Percentiles rank a stretch among this genome's conserved stretches.
These are phyloP conservation scores for Rasamsonia emersonii DNA, from an alignment of 2,329 filamentous ascomycete genomes.

Conservation along the genomic window DNA sequence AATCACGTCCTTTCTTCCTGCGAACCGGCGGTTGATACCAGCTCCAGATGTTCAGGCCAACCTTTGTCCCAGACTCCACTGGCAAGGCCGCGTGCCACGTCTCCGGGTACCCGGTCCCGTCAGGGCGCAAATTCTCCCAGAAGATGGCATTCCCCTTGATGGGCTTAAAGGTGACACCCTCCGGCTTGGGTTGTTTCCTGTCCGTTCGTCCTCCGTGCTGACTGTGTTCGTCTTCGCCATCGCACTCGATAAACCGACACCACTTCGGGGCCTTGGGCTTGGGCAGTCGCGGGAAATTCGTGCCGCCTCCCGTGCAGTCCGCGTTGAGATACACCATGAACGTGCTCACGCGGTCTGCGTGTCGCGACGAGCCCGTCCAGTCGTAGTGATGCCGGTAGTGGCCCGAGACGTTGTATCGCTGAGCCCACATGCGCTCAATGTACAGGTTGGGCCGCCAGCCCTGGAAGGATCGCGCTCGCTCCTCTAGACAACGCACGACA, in stretches of 20 bases:
- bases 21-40: constrained; percentile 43
- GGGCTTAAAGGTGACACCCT: constrained; percentile 51
- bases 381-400: constrained; percentile 55
- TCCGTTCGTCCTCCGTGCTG: constrained; percentile 3
- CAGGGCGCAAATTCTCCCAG: constrained; percentile 51
- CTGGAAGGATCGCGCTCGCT: constrained; percentile 50
- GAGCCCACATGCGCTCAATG: constrained; percentile 53
- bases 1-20: background rate
- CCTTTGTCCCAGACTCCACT: constrained; percentile 47
- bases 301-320: constrained; percentile 50
- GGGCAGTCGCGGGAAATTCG: constrained; percentile 48
- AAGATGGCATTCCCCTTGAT: constrained; percentile 52
- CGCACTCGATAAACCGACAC: constrained; percentile 52
- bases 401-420: constrained; percentile 49
- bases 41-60: constrained; percentile 58
- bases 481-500: constrained; percentile 50
- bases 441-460: constrained; percentile 51
- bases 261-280: constrained; percentile 39
- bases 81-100: constrained; percentile 55
- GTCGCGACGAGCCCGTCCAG: constrained; percentile 39
- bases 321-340: constrained; percentile 55
- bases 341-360: constrained; percentile 42
- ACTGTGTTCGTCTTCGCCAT: constrained; percentile 23
- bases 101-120: constrained; percentile 50
- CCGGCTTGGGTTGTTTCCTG: constrained; percentile 10